Evolutionary conservation across 805 yeast genomes (phyloP).

Genomic region (Kurtzmaniella fragi): DNA sequence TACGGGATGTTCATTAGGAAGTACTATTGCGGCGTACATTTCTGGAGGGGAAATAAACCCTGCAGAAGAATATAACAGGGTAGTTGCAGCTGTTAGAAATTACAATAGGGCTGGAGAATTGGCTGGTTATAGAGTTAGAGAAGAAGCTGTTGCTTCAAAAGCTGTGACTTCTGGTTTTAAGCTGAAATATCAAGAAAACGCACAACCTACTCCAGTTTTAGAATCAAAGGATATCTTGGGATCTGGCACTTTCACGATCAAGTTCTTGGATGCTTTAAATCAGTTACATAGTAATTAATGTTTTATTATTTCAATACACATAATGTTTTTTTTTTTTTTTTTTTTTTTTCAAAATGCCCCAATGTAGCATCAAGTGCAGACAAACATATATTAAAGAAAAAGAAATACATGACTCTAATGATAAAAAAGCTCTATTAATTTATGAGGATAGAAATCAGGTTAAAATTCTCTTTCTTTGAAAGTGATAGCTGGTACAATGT

Average conservation of each 20-base stretch:
- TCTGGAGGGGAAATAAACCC: constrained; percentile 31
- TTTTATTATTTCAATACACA: no score
- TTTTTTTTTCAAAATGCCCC: no score
- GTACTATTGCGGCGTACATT: constrained; percentile 56
- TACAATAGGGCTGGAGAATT: constrained; percentile 59
- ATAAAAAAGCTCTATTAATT: no score
- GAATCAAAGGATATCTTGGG: not conserved
- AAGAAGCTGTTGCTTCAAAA: constrained; percentile 22
- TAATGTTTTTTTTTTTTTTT: no score
- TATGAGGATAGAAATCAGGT: no score
- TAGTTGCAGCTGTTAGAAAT: constrained; percentile 47
- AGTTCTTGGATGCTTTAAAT: constrained; percentile 41
- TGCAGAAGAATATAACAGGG: constrained; percentile 29
- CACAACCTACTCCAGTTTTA: not conserved
- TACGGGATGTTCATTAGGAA: constrained; percentile 78
- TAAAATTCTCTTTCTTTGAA: no score
- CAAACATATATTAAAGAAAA: no score
- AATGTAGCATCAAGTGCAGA: no score
- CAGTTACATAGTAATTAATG: not conserved
- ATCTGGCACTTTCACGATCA: constrained; percentile 50
- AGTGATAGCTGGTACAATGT: no score
- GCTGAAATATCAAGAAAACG: not conserved
- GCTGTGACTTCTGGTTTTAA: not conserved
- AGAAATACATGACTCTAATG: no score
- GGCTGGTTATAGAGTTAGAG: constrained; percentile 34